Base-by-base conservation (phyloP, 306 rosid genomes). In the Rubus idaeus region DNA sequence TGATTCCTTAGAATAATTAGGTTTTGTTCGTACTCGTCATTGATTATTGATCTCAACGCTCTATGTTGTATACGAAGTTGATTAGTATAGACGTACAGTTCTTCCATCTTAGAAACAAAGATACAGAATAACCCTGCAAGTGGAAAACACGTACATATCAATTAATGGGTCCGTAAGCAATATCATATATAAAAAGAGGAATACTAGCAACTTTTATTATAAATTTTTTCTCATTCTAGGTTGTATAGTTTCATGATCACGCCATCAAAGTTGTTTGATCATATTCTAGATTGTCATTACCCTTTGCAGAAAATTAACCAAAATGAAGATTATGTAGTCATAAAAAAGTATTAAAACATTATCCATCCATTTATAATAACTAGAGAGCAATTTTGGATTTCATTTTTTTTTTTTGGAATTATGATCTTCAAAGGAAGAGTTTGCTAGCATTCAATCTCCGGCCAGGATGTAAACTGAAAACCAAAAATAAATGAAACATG, bases 111-210 rank as follows among this genome's bases (percentile, higher is more conserved):
- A 26, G 61, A n/a, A 20, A 23, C 58, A 26, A 49, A 20, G 16
- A 49, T 8, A 44, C 50, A 70, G 70, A 81, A 70, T 4, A 79
- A 63, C 64, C 78, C 84, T 0, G 58, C 52, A 68, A 14, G 52
- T 23, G 1, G 35, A 5, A 0, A 21, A 45, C 52, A 41, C 37
- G 10, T n/a, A n/a, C n/a, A n/a, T n/a, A n/a, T n/a, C n/a, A 42
- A 67, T 6, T 21, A 53, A 52, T 17, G 23, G 18, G 21, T 52
- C 8, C 35, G 35, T 6, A 45, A 45, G 21, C 16, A 16, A 51
- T 51, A 51, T 51, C n/a, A n/a, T 2, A 52, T 52, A 53, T n/a
- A 53, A 4, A 30, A 53, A 52, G 60, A 53, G 17, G 57, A 52
- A 16, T 18, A 50, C 6, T 49, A 52, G 57, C 57, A 52, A 17